phyloP scores from a whole-genome alignment of 176 grass and related monocot species.

The Hsuehochloa calcarea region DNA sequence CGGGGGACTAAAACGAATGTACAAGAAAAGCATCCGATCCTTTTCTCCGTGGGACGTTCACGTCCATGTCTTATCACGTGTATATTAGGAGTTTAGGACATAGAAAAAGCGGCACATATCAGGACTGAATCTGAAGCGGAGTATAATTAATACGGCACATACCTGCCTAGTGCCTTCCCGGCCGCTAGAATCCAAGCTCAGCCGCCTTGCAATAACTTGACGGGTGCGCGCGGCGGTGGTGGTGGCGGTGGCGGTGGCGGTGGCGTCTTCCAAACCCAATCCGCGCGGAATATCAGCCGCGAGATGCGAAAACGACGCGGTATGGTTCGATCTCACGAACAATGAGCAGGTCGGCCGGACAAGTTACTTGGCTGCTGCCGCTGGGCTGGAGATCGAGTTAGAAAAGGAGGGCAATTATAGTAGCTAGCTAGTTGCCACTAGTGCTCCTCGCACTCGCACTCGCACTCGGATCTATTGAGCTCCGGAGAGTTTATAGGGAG shows the following conservation, averaged over 20 bases:
- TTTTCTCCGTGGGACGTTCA: neutral
- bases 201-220: neutral
- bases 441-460: conserved; percentile 24
- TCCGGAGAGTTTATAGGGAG: conserved; percentile 11
- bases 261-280: neutral
- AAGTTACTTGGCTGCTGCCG: neutral
- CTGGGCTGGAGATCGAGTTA: neutral
- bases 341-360: neutral
- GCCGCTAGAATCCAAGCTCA: conserved; percentile 16
- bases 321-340: neutral
- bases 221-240: neutral
- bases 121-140: neutral
- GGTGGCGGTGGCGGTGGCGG: neutral
- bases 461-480: neutral
- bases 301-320: neutral
- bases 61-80: neutral
- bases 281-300: neutral
- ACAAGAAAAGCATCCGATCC: neutral
- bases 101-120: neutral
- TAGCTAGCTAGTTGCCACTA: neutral
- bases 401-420: neutral
- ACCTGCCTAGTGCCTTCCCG: conserved; percentile 17
- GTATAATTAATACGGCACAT: neutral
- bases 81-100: too few species aligned
- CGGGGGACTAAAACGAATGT: neutral